phyloP scores from a whole-genome alignment of 768 basidiomycete species.

The Cystofilobasidium bisporidii region DNA sequence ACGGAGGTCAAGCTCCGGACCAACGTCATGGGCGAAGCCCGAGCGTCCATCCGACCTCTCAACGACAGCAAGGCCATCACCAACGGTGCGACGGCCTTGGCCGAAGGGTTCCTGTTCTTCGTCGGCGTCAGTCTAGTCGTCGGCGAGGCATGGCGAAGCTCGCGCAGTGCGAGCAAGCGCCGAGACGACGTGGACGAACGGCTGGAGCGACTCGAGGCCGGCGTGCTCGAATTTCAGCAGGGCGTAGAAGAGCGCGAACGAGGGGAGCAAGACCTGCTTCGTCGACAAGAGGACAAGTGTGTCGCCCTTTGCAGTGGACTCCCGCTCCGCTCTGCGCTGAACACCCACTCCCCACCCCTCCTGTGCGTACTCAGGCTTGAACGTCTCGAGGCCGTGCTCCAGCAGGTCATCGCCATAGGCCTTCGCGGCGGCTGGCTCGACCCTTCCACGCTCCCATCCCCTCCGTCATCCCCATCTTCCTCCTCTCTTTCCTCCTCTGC shows the following conservation, averaged over 20 bases:
- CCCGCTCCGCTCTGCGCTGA: too few species aligned
- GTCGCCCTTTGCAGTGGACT: constrained; percentile 32
- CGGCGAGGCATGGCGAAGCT: constrained; percentile 65
- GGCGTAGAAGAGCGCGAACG: constrained; percentile 47
- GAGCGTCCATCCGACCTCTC: constrained; percentile 61
- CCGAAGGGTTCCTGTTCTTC: constrained; percentile 71
- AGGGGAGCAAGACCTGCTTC: constrained; percentile 27
- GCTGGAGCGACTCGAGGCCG: constrained; percentile 8
- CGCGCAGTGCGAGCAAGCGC: constrained; percentile 59
- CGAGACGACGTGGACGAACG: constrained; percentile 63
- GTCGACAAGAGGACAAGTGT: constrained; percentile 40
- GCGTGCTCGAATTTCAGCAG: constrained; percentile 31
- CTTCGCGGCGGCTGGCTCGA: constrained; percentile 22
- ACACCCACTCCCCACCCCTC: background rate
- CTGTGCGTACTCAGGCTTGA: constrained; percentile 1
- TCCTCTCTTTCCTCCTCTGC: background rate
- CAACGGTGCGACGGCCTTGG: constrained; percentile 72
- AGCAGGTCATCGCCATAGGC: constrained; percentile 22
- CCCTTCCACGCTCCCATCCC: constrained; percentile 3
- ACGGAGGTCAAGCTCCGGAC: constrained; percentile 63
- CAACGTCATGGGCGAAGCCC: constrained; percentile 65
- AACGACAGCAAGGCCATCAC: constrained; percentile 76
- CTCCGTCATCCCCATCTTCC: background rate
- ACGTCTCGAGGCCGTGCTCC: constrained; percentile 15
- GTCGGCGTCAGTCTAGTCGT: constrained; percentile 67